Evolutionary conservation across 2,329 filamentous ascomycete species (phyloP).

Genomic region (Aspergillus alliaceus): DNA sequence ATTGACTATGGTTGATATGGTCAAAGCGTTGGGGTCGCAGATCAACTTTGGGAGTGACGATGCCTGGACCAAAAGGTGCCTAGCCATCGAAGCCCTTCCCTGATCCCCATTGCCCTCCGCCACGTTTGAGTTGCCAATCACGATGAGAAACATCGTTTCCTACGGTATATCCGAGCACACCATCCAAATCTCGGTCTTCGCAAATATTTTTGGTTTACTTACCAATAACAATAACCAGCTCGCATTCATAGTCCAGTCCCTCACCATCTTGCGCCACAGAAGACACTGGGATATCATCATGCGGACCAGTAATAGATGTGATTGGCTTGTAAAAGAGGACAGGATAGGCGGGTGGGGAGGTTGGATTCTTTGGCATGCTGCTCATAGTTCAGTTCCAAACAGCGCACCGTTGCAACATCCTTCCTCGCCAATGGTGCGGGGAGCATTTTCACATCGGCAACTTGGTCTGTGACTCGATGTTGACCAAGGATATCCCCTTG

Average conservation of each 20-base stretch:
- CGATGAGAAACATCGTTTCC: constrained; percentile 81
- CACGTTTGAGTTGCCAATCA: constrained; percentile 70
- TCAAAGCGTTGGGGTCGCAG: constrained; percentile 40
- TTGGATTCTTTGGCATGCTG: constrained; percentile 70
- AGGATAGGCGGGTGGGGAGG: constrained; percentile 68
- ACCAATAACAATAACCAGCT: constrained; percentile 72
- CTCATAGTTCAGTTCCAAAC: constrained; percentile 70
- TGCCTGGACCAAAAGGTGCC: constrained; percentile 71
- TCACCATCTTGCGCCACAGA: constrained; percentile 62
- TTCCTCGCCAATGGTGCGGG: constrained; percentile 63
- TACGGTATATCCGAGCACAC: constrained; percentile 72
- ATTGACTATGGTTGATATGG: constrained; percentile 50
- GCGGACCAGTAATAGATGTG: constrained; percentile 65
- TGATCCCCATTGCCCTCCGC: constrained; percentile 68
- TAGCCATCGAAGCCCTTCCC: constrained; percentile 76
- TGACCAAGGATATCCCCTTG: constrained; percentile 66
- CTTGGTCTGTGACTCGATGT: constrained; percentile 63
- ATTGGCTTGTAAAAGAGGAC: constrained; percentile 73
- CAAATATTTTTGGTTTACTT: constrained; percentile 65
- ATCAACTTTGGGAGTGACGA: constrained; percentile 59
- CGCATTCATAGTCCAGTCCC: constrained; percentile 78
- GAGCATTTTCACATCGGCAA: constrained; percentile 54
- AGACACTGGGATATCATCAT: constrained; percentile 66
- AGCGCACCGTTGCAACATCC: constrained; percentile 66
- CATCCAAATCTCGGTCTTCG: constrained; percentile 65